Evolutionary conservation across 495 filamentous ascomycete species (phyloP).

Genomic region (Hypomontagnella monticulosa): DNA sequence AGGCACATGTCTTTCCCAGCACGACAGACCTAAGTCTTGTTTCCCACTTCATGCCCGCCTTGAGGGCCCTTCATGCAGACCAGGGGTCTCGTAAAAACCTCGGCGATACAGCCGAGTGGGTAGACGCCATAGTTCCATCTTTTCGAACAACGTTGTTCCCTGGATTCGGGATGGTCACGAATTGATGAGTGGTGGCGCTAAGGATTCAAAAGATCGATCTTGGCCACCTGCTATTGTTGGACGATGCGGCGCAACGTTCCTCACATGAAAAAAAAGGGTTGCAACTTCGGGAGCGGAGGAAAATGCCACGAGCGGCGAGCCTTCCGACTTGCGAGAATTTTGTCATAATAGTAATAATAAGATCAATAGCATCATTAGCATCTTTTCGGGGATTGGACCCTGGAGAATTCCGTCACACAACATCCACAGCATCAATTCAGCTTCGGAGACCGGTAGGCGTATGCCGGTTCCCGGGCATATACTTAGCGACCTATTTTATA

Average conservation of each 20-base stretch:
- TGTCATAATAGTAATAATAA: constrained; percentile 8
- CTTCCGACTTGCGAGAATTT: constrained; percentile 29
- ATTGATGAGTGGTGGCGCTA: constrained; percentile 38
- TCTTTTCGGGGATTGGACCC: constrained; percentile 11
- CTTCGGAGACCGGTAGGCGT: constrained; percentile 17
- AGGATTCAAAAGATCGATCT: constrained; percentile 39
- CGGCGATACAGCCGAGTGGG: constrained; percentile 40
- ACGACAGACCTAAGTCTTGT: background rate
- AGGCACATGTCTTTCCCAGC: constrained; percentile 16
- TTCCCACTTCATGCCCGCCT: constrained; percentile 2
- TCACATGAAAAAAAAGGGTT: constrained; percentile 8
- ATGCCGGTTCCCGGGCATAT: constrained; percentile 33
- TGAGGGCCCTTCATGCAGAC: constrained; percentile 17
- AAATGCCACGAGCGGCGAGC: constrained; percentile 18
- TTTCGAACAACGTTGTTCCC: constrained; percentile 32
- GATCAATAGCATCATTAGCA: background rate
- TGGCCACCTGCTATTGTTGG: constrained; percentile 20
- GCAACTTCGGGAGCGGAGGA: constrained; percentile 13
- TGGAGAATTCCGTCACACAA: background rate
- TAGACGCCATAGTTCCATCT: constrained; percentile 29
- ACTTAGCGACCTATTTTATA: constrained; percentile 31
- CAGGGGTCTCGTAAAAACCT: constrained; percentile 34
- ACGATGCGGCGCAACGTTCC: constrained; percentile 30
- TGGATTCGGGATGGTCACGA: constrained; percentile 42
- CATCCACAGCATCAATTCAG: constrained; percentile 1